Evolutionary conservation across 1,284 basidiomycete genomes (phyloP).

Genomic region (Singerocomus inundabilis): DNA sequence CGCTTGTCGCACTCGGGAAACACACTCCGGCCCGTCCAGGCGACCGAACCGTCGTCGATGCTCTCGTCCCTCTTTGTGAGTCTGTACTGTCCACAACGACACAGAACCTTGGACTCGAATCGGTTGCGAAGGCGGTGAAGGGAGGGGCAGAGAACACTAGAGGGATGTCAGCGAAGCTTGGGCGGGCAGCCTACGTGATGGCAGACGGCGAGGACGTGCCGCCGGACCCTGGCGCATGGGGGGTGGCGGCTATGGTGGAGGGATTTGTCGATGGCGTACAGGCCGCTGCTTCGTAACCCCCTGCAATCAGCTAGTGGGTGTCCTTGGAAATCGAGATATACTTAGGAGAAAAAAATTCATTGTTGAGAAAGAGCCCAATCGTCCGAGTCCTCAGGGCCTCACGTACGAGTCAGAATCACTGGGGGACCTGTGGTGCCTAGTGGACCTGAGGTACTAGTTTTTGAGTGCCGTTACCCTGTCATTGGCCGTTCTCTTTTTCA

Average conservation of each 20-base stretch:
- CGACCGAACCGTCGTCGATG: slow-evolving; percentile 55
- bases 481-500: neutral
- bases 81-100: neutral
- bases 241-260: slow-evolving; percentile 41
- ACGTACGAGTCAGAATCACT: too few relatives aligned
- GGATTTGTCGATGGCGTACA: slow-evolving; percentile 26
- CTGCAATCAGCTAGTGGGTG: too few relatives aligned
- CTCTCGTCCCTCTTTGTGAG: slow-evolving; percentile 47
- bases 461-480: neutral
- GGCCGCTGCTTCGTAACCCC: neutral
- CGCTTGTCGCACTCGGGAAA: slow-evolving; percentile 35
- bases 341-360: too few relatives aligned
- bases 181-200: slow-evolving; percentile 50
- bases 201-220: slow-evolving; percentile 22
- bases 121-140: slow-evolving; percentile 38
- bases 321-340: too few relatives aligned
- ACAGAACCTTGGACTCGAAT: neutral
- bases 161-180: slow-evolving; percentile 46
- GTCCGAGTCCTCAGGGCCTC: too few relatives aligned
- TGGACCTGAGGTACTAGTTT: neutral
- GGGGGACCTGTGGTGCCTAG: too few relatives aligned
- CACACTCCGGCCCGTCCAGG: slow-evolving; percentile 54
- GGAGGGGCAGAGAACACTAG: slow-evolving; percentile 48
- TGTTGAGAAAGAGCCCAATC: too few relatives aligned
- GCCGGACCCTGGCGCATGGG: slow-evolving; percentile 58